These are phyloP conservation scores for Dinochytrium kinnereticum DNA, from an alignment of 371 early-diverging fungal species.

Conservation along the genomic window DNA sequence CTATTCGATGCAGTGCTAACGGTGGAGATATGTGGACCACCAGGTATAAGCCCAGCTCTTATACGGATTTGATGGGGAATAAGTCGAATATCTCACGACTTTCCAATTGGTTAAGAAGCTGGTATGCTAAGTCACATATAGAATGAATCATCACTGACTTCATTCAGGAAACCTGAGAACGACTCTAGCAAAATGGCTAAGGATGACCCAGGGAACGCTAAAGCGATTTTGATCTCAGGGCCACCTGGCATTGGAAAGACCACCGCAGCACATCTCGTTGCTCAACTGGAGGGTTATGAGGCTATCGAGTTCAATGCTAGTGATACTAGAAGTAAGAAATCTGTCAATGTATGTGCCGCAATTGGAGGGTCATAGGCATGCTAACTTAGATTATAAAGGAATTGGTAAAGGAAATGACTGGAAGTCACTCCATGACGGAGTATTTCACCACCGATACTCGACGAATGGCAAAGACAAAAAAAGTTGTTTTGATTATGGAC, in stretches of 20 bases:
- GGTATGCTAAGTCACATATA: no score
- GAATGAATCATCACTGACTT: no score
- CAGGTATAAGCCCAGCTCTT: slow-evolving; percentile 88
- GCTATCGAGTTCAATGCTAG: slow-evolving; percentile 98
- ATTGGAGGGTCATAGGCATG: no score
- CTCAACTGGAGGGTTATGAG: slow-evolving; percentile 79
- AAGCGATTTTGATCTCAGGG: slow-evolving; percentile 93
- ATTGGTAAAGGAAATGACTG: slow-evolving; percentile 13
- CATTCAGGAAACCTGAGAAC: no score
- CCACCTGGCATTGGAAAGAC: slow-evolving; percentile 99
- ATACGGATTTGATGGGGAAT: slow-evolving; percentile 94
- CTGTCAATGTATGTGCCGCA: slow-evolving; percentile 67
- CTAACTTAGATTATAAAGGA: not conserved
- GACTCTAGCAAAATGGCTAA: slow-evolving; percentile 28
- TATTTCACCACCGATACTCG: slow-evolving; percentile 15
- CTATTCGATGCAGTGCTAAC: no score
- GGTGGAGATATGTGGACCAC: slow-evolving; percentile 88
- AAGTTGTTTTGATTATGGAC: slow-evolving; percentile 95
- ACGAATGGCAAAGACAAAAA: slow-evolving; percentile 18
- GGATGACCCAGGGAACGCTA: slow-evolving; percentile 45
- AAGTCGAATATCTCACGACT: slow-evolving; percentile 72
- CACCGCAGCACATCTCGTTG: slow-evolving; percentile 91
- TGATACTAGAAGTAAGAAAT: slow-evolving; percentile 94
- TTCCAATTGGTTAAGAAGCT: slow-evolving; percentile 74
- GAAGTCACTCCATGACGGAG: not conserved